phyloP scores from a whole-genome alignment of 2,329 filamentous ascomycete genomes.

The Hypoxylon sp. region DNA sequence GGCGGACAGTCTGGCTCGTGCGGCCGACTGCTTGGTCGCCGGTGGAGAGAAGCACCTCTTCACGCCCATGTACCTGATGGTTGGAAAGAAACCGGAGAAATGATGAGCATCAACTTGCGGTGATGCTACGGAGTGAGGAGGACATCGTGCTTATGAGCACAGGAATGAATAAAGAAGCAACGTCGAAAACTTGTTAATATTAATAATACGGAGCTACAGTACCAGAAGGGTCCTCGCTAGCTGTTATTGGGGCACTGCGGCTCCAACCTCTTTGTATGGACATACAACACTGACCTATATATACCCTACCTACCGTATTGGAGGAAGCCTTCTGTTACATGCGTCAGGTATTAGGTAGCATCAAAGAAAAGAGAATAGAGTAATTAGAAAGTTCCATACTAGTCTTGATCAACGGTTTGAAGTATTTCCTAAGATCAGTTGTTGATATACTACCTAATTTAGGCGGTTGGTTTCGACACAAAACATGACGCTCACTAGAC shows the following conservation, averaged over 20 bases:
- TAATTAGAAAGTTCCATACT: conserved; percentile 5
- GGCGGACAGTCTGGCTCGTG: conserved; percentile 86
- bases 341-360: conserved; percentile 24
- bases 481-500: too few species aligned
- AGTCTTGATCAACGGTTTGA: neutral
- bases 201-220: conserved; percentile 33
- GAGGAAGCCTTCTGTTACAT: conserved; percentile 21
- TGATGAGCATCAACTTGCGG: conserved; percentile 39
- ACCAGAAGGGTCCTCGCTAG: conserved; percentile 1
- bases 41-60: conserved; percentile 93
- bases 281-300: conserved; percentile 22
- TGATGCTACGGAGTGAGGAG: neutral
- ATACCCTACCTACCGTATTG: neutral
- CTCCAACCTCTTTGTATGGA: conserved; percentile 31
- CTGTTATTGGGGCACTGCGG: neutral
- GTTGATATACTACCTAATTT: neutral
- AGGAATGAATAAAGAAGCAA: conserved; percentile 39
- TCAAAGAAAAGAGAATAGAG: conserved; percentile 29
- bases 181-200: conserved; percentile 29
- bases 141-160: conserved; percentile 39
- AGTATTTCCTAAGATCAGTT: neutral
- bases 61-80: conserved; percentile 98
- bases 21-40: conserved; percentile 86
- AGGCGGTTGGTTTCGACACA: too few species aligned
- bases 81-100: conserved; percentile 82